These are phyloP conservation scores for Chlorella sp. DNA, from an alignment of 139 green algal species.

Conservation along the genomic window DNA sequence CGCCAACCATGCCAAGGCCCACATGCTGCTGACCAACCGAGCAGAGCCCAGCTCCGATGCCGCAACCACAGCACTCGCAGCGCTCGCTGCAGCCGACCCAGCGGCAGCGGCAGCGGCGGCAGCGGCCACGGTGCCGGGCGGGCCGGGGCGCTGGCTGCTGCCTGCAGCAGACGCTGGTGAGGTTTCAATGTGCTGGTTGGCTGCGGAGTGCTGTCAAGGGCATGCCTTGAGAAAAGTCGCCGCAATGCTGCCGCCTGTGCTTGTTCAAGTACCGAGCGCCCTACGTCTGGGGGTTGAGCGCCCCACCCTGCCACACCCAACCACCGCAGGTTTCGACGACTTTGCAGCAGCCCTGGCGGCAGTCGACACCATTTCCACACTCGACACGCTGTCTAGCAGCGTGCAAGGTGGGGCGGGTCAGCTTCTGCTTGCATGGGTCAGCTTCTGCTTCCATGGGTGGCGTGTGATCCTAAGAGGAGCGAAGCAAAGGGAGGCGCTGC, in stretches of 20 bases:
- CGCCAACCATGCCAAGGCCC: not conserved
- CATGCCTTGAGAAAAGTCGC: no score
- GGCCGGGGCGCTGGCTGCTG: not conserved
- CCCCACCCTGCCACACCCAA: no score
- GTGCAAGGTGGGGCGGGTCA: no score
- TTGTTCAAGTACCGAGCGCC: no score
- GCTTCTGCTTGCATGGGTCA: no score
- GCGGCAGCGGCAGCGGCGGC: not conserved
- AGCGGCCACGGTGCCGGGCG: not conserved
- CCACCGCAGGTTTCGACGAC: not conserved
- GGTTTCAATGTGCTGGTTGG: no score
- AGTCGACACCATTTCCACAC: not conserved
- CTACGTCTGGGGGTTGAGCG: no score
- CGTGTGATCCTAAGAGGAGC: no score
- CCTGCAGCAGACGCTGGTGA: not conserved
- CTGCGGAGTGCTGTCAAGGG: no score
- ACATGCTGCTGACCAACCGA: not conserved
- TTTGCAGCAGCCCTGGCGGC: not conserved
- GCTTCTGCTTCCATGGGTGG: no score
- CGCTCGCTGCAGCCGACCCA: not conserved
- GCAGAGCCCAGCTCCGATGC: not conserved
- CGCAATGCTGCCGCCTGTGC: no score
- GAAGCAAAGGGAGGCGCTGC: no score
- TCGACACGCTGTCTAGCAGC: not conserved
- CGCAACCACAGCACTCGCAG: not conserved